Percentiles rank a stretch among this genome's conserved stretches.
Conservation (phyloP, 805 yeast species). For the Candida sithepensis region DNA sequence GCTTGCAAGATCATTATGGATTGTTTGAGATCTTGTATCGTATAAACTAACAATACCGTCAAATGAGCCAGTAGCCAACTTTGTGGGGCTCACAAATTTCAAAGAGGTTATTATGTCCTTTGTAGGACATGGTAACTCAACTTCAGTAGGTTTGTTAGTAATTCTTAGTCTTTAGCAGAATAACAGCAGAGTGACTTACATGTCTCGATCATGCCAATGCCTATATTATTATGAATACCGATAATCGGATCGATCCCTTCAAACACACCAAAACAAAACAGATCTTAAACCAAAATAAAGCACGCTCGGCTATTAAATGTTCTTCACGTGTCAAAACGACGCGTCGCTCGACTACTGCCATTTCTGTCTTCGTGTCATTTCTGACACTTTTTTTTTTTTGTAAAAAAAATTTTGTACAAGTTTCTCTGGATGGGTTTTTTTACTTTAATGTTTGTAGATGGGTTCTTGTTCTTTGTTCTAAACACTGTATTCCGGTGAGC, state of each 20-base stretch:
- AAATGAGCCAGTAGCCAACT: constrained; percentile 9
- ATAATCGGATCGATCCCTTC: no score
- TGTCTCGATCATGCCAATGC: constrained; percentile 1
- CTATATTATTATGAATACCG: no score
- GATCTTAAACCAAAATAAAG: no score
- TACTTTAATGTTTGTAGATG: neutral
- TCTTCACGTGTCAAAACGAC: neutral
- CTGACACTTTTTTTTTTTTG: neutral
- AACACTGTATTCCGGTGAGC: neutral
- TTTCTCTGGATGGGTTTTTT: no score
- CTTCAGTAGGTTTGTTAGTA: neutral
- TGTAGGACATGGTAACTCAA: constrained; percentile 12
- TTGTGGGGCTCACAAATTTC: constrained; percentile 2
- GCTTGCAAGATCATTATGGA: neutral
- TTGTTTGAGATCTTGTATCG: constrained; percentile 3
- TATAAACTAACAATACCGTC: constrained; percentile 14
- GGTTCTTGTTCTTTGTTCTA: neutral
- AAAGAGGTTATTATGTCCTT: constrained; percentile 12
- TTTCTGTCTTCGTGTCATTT: neutral
- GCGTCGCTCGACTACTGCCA: neutral
- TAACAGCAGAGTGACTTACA: no score
- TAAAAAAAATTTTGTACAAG: neutral
- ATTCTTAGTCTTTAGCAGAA: no score
- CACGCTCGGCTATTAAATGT: no score
- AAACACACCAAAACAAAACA: neutral